A percentile compares a stretch with the other conserved stretches of the same genome.
Evolutionary conservation across 805 yeast genomes (phyloP).

Genomic region (Lipomyces sp.): DNA sequence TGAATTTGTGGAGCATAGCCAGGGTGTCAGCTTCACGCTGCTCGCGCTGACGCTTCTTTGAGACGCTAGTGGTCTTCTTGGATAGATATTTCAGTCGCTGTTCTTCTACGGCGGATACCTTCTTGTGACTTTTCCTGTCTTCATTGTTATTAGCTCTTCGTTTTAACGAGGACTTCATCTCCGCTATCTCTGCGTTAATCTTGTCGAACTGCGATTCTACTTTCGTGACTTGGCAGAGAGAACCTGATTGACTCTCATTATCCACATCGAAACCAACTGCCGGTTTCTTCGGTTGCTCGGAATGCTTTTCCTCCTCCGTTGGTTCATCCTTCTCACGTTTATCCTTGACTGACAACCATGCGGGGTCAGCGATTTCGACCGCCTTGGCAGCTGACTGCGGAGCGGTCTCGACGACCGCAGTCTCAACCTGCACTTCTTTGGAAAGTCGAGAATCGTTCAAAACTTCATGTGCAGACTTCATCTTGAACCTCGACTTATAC

Average conservation of each 20-base stretch:
- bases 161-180: conserved; percentile 33
- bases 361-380: background rate
- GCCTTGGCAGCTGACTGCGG: background rate
- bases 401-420: background rate
- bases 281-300: background rate
- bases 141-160: conserved; percentile 9
- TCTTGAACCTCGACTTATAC: conserved; percentile 35
- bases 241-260: conserved; percentile 14
- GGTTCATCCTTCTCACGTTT: background rate
- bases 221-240: conserved; percentile 11
- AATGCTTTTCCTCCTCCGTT: background rate
- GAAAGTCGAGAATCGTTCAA: conserved; percentile 26
- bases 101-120: conserved; percentile 42
- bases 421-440: conserved; percentile 8
- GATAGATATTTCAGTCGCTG: conserved; percentile 38
- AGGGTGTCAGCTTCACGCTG: conserved; percentile 44
- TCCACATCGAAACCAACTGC: conserved; percentile 3
- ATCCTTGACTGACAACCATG: background rate
- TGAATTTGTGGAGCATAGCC: conserved; percentile 42
- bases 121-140: conserved; percentile 11
- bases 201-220: conserved; percentile 30
- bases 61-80: conserved; percentile 9
- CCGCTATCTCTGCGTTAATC: conserved; percentile 32
- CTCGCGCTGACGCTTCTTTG: conserved; percentile 21
- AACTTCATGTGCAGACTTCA: conserved; percentile 40